Evolutionary conservation across 148 eudicot genomes (phyloP).

Genomic region (Arbutus unedo): DNA sequence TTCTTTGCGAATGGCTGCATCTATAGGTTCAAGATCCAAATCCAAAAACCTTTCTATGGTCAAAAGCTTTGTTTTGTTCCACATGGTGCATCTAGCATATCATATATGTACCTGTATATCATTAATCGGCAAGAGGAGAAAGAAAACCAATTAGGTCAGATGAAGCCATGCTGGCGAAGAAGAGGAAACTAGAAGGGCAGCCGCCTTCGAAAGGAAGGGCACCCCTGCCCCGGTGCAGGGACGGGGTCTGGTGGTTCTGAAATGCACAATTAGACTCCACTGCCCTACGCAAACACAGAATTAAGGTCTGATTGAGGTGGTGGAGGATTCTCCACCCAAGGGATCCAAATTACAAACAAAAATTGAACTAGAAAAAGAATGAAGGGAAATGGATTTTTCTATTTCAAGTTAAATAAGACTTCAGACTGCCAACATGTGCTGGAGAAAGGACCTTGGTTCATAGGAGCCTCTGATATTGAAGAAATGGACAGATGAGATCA

Average conservation of each 20-base stretch:
- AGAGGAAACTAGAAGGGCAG: slow-evolving; percentile 81
- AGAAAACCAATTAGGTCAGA: not conserved
- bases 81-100: slow-evolving; percentile 16
- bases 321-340: slow-evolving; percentile 5
- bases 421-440: too few species aligned
- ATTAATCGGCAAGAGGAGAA: not conserved
- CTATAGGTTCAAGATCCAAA: too few species aligned
- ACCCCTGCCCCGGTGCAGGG: slow-evolving; percentile 91
- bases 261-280: not conserved
- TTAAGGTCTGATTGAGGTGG: slow-evolving; percentile 3
- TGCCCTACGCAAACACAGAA: not conserved
- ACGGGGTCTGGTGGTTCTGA: slow-evolving; percentile 39
- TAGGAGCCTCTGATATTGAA: too few species aligned
- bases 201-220: slow-evolving; percentile 88
- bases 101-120: not conserved
- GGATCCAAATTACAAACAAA: slow-evolving; percentile 17
- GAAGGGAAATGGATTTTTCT: too few species aligned
- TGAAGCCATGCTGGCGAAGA: slow-evolving; percentile 57
- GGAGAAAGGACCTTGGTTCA: too few species aligned
- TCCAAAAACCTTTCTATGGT: slow-evolving; percentile 20
- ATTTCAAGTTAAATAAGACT: too few species aligned
- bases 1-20: too few species aligned
- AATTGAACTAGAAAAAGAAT: too few species aligned
- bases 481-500: too few species aligned
- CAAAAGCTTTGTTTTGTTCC: slow-evolving; percentile 30